Conservation (phyloP, 257 asterid genomes). For the Phtheirospermum japonicum region DNA sequence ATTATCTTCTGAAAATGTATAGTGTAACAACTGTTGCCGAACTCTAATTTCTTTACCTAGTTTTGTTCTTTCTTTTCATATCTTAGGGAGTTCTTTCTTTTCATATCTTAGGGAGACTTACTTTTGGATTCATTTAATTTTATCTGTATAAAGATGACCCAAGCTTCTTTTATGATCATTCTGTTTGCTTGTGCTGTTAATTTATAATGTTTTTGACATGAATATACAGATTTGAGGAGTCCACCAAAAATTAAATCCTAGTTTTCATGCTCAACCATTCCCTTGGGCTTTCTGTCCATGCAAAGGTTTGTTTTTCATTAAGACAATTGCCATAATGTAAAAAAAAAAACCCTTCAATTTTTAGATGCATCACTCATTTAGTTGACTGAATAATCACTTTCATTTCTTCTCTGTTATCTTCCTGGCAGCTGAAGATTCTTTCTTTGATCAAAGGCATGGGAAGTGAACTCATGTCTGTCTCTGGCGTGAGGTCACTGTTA, state of each 20-base stretch:
- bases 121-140: conserved; percentile 3
- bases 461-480: conserved; percentile 42
- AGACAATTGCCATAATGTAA: too few species aligned
- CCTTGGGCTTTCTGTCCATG: conserved; percentile 56
- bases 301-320: conserved; percentile 56
- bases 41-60: not conserved
- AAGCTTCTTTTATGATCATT: not conserved
- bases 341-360: not conserved
- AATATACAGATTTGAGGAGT: conserved; percentile 62
- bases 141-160: not conserved
- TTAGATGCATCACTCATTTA: conserved; percentile 13
- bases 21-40: not conserved
- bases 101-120: too few species aligned
- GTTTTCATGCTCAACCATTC: conserved; percentile 51
- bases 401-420: conserved; percentile 21
- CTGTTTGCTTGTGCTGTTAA: conserved; percentile 6
- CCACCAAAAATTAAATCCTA: conserved; percentile 58
- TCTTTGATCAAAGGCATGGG: conserved; percentile 70
- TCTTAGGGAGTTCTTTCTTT: too few species aligned
- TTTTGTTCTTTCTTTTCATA: not conserved
- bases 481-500: conserved; percentile 53
- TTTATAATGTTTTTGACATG: conserved; percentile 20
- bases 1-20: conserved; percentile 17
- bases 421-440: conserved; percentile 68
- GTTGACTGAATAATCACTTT: conserved; percentile 8